Evolutionary conservation across 2,329 filamentous ascomycete species (phyloP).

Genomic region (Pestalotiopsis sp.): DNA sequence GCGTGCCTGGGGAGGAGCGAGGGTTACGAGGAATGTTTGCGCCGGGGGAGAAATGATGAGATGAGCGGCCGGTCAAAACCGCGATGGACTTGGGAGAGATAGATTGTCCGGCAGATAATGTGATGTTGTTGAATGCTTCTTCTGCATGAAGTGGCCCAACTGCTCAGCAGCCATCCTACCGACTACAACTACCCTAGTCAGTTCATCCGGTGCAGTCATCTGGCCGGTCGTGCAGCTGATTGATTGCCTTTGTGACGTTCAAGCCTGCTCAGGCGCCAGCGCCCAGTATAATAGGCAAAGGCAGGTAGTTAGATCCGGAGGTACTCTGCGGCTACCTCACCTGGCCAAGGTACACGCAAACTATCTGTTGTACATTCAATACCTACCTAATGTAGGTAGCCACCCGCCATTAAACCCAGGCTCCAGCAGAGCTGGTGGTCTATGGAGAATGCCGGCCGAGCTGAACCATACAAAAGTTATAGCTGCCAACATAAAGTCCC

Average conservation of each 20-base stretch:
- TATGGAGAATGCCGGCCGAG: too few relatives aligned
- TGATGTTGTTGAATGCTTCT: not conserved
- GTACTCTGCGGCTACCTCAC: too few relatives aligned
- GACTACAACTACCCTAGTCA: not conserved
- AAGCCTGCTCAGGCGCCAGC: not conserved
- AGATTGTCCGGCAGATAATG: not conserved
- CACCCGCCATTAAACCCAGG: too few relatives aligned
- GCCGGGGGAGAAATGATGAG: not conserved
- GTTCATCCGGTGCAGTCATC: not conserved
- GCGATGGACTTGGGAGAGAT: not conserved
- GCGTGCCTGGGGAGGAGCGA: not conserved
- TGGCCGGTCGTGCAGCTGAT: slow-evolving; percentile 4
- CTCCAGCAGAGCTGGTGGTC: too few relatives aligned
- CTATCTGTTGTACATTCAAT: too few relatives aligned
- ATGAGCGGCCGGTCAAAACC: not conserved
- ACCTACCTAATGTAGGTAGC: too few relatives aligned
- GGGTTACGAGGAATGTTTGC: not conserved
- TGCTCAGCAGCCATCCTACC: not conserved
- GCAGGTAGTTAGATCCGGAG: too few relatives aligned
- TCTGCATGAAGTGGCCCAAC: not conserved
- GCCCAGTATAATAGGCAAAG: too few relatives aligned
- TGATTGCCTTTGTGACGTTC: slow-evolving; percentile 2
- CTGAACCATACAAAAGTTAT: too few relatives aligned
- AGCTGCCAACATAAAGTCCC: too few relatives aligned
- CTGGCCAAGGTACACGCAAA: too few relatives aligned